Conservation (phyloP, 306 rosid species). For the Inga leiocalycina region DNA sequence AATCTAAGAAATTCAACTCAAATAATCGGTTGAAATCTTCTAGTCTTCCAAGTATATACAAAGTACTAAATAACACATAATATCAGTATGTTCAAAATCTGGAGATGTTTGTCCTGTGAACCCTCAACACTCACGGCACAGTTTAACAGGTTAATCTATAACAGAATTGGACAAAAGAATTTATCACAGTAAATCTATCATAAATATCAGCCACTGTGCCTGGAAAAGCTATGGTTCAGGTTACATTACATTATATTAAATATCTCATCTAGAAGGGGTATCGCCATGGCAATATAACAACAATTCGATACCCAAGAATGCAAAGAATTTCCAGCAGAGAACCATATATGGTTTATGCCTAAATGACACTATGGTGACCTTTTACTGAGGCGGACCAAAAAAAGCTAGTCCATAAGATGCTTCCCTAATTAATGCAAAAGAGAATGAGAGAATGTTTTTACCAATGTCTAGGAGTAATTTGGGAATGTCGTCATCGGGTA, state of each 20-base stretch:
- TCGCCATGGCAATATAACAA: background rate
- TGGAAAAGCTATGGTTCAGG: background rate
- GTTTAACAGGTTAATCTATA: background rate
- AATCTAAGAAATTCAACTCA: background rate
- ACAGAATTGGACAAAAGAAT: background rate
- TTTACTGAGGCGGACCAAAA: background rate
- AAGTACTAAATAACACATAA: background rate
- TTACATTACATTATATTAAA: background rate
- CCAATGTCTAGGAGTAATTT: constrained; percentile 89
- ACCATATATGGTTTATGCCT: background rate
- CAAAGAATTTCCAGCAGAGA: background rate
- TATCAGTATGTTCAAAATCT: background rate
- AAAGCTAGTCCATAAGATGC: background rate
- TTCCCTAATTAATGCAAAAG: background rate
- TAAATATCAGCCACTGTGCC: background rate
- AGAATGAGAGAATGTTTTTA: constrained; percentile 14
- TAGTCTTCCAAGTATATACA: background rate
- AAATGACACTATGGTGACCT: background rate
- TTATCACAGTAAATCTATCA: background rate
- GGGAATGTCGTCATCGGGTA: constrained; percentile 78
- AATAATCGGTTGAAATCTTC: background rate
- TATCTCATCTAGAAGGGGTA: background rate
- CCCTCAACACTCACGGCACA: background rate
- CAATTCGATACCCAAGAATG: background rate
- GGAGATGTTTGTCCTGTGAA: background rate